These are phyloP conservation scores for Leishmania major DNA, from an alignment of 208 protist genomes.

Conservation along the genomic window DNA sequence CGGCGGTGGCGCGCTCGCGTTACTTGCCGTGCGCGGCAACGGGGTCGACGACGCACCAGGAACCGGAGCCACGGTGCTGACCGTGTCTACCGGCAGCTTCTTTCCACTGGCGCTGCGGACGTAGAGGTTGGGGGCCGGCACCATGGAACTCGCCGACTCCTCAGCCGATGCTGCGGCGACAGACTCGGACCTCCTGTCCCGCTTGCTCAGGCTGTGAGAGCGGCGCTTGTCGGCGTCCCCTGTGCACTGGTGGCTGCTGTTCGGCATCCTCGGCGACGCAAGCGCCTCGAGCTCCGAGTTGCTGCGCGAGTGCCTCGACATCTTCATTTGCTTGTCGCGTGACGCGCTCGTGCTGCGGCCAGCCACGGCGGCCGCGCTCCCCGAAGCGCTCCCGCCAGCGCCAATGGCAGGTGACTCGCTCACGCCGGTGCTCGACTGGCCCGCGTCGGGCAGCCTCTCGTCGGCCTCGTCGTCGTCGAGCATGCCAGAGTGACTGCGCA, in stretches of 20 bases:
- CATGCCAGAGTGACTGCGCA: slow-evolving; percentile 15
- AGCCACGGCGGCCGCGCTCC: not conserved
- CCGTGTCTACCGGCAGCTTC: slow-evolving; percentile 14
- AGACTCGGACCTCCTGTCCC: not conserved
- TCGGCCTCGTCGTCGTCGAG: slow-evolving; percentile 20
- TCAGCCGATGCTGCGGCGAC: no score
- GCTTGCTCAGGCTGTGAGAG: slow-evolving; percentile 7
- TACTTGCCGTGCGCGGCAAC: slow-evolving; percentile 22
- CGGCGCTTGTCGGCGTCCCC: not conserved
- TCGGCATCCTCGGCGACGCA: not conserved
- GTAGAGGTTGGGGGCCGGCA: slow-evolving; percentile 8
- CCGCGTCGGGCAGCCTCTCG: slow-evolving; percentile 14
- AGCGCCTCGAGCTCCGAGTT: slow-evolving; percentile 25
- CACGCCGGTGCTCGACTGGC: not conserved
- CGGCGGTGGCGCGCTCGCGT: slow-evolving; percentile 14
- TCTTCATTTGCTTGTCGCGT: slow-evolving; percentile 9
- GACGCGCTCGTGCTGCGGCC: slow-evolving; percentile 15
- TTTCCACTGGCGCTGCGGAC: slow-evolving; percentile 27
- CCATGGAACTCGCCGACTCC: slow-evolving; percentile 9
- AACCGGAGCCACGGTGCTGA: slow-evolving; percentile 8
- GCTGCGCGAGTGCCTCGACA: slow-evolving; percentile 23
- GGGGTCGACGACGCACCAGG: slow-evolving; percentile 22
- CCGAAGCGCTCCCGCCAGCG: not conserved
- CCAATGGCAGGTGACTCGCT: not conserved
- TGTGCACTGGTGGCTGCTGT: not conserved